Evolutionary conservation across 2,329 filamentous ascomycete genomes (phyloP).

Genomic region (Zymoseptoria ardabiliae): DNA sequence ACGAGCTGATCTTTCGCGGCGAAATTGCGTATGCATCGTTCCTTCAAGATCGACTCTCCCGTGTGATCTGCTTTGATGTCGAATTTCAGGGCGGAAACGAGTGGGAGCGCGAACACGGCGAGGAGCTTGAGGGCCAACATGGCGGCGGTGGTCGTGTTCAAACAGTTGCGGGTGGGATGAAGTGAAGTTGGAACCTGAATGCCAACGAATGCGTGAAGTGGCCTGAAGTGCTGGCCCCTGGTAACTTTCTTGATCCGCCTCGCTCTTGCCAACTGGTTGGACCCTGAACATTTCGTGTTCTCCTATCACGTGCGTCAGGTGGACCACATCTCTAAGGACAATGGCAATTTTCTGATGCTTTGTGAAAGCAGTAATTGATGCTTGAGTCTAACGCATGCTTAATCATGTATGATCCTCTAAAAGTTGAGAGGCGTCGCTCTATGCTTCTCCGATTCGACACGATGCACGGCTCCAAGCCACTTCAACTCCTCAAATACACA

Average conservation of each 20-base stretch:
- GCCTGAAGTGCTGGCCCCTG: background rate
- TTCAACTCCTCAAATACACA: background rate
- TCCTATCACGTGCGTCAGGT: background rate
- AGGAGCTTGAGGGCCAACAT: constrained; percentile 29
- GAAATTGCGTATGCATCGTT: constrained; percentile 95
- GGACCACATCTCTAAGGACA: too few species aligned
- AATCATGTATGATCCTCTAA: background rate
- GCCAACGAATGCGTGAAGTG: background rate
- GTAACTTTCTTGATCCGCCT: background rate
- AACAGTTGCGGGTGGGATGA: background rate
- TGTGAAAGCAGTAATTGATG: too few species aligned
- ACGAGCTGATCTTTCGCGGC: constrained; percentile 86
- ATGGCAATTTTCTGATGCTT: too few species aligned
- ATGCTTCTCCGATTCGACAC: background rate
- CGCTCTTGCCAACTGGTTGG: background rate
- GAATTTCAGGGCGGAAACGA: constrained; percentile 73
- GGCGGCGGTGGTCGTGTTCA: constrained; percentile 1
- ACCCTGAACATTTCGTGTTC: background rate
- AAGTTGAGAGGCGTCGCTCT: background rate
- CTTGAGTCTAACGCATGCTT: background rate
- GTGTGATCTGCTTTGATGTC: constrained; percentile 67
- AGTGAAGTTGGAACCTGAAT: background rate
- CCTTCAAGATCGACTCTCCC: constrained; percentile 56
- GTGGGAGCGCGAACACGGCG: constrained; percentile 34
- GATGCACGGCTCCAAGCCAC: background rate